Conservation (phyloP, 2,329 filamentous ascomycete species). For the Colletotrichum theobromicola region DNA sequence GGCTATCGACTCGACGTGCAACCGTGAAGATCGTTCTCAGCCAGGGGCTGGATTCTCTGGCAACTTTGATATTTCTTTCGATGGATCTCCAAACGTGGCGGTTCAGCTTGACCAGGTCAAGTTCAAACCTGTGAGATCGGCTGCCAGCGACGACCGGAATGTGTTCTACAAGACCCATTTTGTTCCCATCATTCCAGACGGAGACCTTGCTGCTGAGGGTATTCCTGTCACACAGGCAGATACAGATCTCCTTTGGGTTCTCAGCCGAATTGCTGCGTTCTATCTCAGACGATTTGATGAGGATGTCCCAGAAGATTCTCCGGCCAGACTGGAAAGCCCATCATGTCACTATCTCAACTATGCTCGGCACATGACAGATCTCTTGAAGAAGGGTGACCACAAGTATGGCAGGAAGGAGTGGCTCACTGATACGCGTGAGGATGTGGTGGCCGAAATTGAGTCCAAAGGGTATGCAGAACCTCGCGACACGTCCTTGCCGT, state of each 20-base stretch:
- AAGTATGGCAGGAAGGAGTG: constrained; percentile 24
- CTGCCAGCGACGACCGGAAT: neutral
- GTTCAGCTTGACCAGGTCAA: neutral
- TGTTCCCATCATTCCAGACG: neutral
- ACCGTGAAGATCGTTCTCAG: neutral
- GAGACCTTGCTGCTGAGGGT: neutral
- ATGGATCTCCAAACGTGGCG: neutral
- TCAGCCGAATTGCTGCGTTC: neutral
- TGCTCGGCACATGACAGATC: constrained; percentile 25
- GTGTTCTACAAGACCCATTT: constrained; percentile 4
- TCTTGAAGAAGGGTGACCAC: constrained; percentile 23
- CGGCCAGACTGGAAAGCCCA: neutral
- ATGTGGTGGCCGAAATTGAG: neutral
- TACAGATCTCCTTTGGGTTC: neutral
- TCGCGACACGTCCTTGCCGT: neutral
- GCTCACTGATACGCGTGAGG: neutral
- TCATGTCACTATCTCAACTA: constrained; percentile 1
- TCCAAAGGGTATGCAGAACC: neutral
- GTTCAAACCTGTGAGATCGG: neutral
- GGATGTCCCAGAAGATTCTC: neutral
- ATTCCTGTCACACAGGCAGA: constrained; percentile 28
- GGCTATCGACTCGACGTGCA: neutral
- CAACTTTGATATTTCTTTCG: neutral
- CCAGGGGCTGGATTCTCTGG: neutral
- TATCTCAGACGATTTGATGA: neutral